These are phyloP conservation scores for Moricandia arvensis DNA, from an alignment of 345 rosid genomes.

Conservation along the genomic window DNA sequence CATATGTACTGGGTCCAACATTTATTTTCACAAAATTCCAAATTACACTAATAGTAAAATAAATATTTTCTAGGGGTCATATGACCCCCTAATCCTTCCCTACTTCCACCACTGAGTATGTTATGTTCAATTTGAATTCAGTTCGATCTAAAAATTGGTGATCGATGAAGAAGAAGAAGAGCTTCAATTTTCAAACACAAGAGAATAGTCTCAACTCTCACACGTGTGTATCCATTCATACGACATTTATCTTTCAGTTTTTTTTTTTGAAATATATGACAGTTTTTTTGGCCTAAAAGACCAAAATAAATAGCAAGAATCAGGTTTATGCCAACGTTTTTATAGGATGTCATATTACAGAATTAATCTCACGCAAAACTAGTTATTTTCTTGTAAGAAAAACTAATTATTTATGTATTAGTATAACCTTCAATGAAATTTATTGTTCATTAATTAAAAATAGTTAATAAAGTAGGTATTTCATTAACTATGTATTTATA, in stretches of 20 bases:
- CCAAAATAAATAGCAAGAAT: not conserved
- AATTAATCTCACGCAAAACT: not conserved
- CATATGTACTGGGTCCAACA: not conserved
- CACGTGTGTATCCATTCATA: slow-evolving; percentile 55
- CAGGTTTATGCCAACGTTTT: not conserved
- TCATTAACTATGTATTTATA: not conserved
- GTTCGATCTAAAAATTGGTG: not conserved
- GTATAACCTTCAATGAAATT: not conserved
- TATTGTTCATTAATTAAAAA: not conserved
- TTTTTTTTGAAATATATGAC: no score
- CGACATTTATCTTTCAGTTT: no score
- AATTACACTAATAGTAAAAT: not conserved
- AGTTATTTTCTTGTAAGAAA: not conserved
- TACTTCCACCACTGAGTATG: not conserved
- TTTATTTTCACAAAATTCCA: not conserved
- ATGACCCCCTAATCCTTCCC: not conserved
- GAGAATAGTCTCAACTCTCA: slow-evolving; percentile 40
- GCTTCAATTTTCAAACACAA: not conserved
- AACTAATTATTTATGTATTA: not conserved
- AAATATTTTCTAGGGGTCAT: not conserved
- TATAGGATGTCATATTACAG: not conserved
- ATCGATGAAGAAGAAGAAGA: not conserved
- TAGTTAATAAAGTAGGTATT: not conserved
- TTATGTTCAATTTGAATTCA: not conserved
- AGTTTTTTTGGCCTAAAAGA: not conserved